Conservation (phyloP, 164 flowering plant genomes). For the Nymphaea thermarum region DNA sequence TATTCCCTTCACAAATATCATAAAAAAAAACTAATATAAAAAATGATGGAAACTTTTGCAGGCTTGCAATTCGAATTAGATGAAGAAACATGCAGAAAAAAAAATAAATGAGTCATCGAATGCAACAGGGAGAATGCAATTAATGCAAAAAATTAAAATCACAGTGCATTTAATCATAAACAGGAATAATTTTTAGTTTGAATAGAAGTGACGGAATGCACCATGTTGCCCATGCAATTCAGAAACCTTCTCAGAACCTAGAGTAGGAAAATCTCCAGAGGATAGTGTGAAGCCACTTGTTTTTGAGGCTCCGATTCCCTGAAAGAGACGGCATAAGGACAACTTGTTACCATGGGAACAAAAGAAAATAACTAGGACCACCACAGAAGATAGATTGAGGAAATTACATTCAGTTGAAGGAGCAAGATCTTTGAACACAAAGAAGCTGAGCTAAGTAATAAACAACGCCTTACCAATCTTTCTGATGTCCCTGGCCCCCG, state of each 20-base stretch:
- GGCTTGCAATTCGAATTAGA: not conserved
- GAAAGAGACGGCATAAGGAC: slow-evolving; percentile 6
- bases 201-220: slow-evolving; percentile 7
- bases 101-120: too few species aligned
- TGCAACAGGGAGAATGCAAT: too few species aligned
- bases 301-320: slow-evolving; percentile 46
- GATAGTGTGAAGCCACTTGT: slow-evolving; percentile 48
- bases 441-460: not conserved
- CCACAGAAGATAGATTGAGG: not conserved
- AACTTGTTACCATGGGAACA: not conserved
- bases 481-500: slow-evolving; percentile 43
- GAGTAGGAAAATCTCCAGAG: slow-evolving; percentile 95
- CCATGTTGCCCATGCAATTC: slow-evolving; percentile 36
- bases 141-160: too few species aligned
- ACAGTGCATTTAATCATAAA: too few species aligned
- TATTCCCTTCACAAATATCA: slow-evolving; percentile 23
- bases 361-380: not conserved
- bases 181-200: not conserved
- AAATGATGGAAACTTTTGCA: too few species aligned
- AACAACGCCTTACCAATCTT: slow-evolving; percentile 39
- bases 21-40: too few species aligned
- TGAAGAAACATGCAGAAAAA: not conserved
- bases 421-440: not conserved
- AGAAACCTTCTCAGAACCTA: slow-evolving; percentile 47
- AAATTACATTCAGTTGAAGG: too few species aligned